Base-by-base conservation (phyloP, 352 stramenopile species). In the Pythium pectinolyticum region DNA sequence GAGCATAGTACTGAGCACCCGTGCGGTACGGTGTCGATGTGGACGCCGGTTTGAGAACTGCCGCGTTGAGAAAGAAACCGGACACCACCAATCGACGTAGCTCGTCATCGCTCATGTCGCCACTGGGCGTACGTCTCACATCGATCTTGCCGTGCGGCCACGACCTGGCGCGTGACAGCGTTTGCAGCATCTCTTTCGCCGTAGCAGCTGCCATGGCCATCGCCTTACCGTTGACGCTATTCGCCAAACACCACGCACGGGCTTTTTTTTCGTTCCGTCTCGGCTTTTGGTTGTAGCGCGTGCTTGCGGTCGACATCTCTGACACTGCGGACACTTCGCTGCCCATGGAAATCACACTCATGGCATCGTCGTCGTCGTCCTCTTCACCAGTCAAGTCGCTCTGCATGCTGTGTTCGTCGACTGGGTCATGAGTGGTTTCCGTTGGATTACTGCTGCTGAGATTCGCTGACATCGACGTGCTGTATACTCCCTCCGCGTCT, bases 11-110 rank as follows among this genome's bases (percentile, higher is more conserved):
- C 45, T 72, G 52, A 0, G 54, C 58, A 10, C 55, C 46, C 9
- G 41, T 20, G 17, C 58, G 52, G n/a, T 59, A 25, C 5, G 12
- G 11, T 1, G n/a, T 22, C 17, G 17, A 41, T 19, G 15, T 2
- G 20, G 41, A 11, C 4, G 35, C 57, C 10, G 61, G 67, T 35
- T 74, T 74, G 46, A 45, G 32, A 8, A 52, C 52, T 15, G 67
- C 61, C 24, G 57, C 57, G 27, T 74, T 70, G 17, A 74, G 39
- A 53, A 74, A 74, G 25, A 63, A 74, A 4, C 67, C 67, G 4
- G 49, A 30, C 12, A 61, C 50, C 8, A 70, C 15, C 1, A 70
- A 14, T 1, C 61, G 61, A 0, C 61, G 55, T 17, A 70, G n/a
- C 28, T 61, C 28, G 20, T 61, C 56, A 30, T 61, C 25, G 15